Base-by-base conservation (phyloP, 352 stramenopile species). In the Phytopythium cucurbitacearum region DNA sequence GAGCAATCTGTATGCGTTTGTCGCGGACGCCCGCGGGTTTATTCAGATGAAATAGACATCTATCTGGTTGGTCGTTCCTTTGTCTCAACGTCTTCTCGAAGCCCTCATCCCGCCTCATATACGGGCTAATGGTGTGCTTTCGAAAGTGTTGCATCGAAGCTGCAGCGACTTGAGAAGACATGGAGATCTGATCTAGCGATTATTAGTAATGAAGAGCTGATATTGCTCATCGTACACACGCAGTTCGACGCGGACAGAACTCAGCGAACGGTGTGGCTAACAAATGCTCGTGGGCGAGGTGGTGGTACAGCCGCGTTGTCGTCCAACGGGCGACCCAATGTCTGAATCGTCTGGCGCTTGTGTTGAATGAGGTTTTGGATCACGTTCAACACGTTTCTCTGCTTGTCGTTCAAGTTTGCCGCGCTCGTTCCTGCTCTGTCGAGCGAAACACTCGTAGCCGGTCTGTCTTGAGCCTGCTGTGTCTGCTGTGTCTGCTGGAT, bases 301-400 rank as follows among this genome's bases (percentile, higher is more conserved):
- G 60, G 33, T 1, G 50, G 53, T 38, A 39, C 48, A n/a, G 33
- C 38, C 15, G 55, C 10, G 36, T 44, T 11, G 10, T 41, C 49
- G 47, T 45, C 39, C 12, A 62, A 55, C 48, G 71, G 69, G 4
- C 51, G 54, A 37, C 70, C 63, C 12, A 90, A 67, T 0, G 72
- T 80, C 48, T 71, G 71, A 35, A 90, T 57, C 0, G 74, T 86
- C 38, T 88, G 74, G 56, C 80, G 75, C 62, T 90, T 90, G 68
- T 88, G 80, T 44, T 88, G 70, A 44, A 90, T 90, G 53, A 90
- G 73, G 51, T 75, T 90, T 46, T 90, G 77, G 63, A 90, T 87
- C 35, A 87, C 76, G 48, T 56, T 82, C 43, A 88, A 67, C 52
- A 88, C 73, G 34, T 83, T 87, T 35, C 66, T 68, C 56, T 90